phyloP scores from a whole-genome alignment of 1,284 basidiomycete species.

The Vanrija pseudolonga region DNA sequence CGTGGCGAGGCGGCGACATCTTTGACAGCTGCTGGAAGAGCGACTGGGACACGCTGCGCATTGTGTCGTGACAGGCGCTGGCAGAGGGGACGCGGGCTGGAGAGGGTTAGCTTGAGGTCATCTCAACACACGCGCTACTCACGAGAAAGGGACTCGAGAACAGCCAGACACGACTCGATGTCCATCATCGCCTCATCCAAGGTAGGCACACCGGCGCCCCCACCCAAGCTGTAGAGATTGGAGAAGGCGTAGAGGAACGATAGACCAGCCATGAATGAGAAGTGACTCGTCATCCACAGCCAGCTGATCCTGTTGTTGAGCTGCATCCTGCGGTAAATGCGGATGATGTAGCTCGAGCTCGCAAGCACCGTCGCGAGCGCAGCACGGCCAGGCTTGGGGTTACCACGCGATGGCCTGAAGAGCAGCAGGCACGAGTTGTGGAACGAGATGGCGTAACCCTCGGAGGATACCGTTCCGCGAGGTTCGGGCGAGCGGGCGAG shows the following conservation, averaged over 20 bases:
- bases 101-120: neutral
- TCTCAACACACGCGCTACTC: slow-evolving; percentile 13
- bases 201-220: slow-evolving; percentile 41
- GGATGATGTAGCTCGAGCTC: slow-evolving; percentile 50
- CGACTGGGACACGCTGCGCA: slow-evolving; percentile 44
- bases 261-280: slow-evolving; percentile 49
- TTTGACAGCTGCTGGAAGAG: slow-evolving; percentile 45
- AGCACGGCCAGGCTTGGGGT: slow-evolving; percentile 44
- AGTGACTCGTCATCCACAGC: slow-evolving; percentile 50
- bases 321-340: slow-evolving; percentile 50
- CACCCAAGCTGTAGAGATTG: slow-evolving; percentile 49
- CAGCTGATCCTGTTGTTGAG: slow-evolving; percentile 50
- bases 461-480: slow-evolving; percentile 46
- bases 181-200: slow-evolving; percentile 49
- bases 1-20: slow-evolving; percentile 20
- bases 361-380: slow-evolving; percentile 47
- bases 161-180: slow-evolving; percentile 48
- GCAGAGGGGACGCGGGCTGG: slow-evolving; percentile 49
- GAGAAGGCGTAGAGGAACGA: slow-evolving; percentile 50
- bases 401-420: slow-evolving; percentile 49
- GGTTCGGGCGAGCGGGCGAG: slow-evolving; percentile 46
- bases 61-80: slow-evolving; percentile 46
- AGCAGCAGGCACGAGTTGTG: slow-evolving; percentile 50
- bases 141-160: slow-evolving; percentile 49
- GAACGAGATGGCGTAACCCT: slow-evolving; percentile 50